Base-by-base conservation (phyloP, 1,139 yeast genomes). In the Saccharomyces hybrid region DNA sequence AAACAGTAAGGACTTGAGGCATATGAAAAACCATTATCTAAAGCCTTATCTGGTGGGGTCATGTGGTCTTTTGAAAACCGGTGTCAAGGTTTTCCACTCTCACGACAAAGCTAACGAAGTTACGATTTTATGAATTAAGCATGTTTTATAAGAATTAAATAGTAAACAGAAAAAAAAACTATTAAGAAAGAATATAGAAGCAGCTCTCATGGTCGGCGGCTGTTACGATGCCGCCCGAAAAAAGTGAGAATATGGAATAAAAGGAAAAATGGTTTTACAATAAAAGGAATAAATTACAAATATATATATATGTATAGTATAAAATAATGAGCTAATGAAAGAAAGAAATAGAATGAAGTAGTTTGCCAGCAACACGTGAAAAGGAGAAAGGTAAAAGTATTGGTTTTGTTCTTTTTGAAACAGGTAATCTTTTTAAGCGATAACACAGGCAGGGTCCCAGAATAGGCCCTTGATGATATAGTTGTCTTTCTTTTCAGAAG, bases 401-500 rank as follows among this genome's bases (percentile, higher is more conserved):
- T 38, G 11, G 5, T 38, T 38, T 16, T 5, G 11, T 16, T 16
- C 2, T 38, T 38, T 16, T 6, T 19, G 23, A 3, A 3, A 19
- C 23, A 19, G 6, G 16, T 8, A 9, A 25, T 4, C 1, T 9
- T 19, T 5, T 38, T 57, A 66, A 42, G 63, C 65, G 31, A 66
- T 63, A 31, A 66, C 66, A 54, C 70, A 66, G 46, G 60, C 65
- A 48, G 68, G 68, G 46, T 59, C 62, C 62, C 66, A 63, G 55
- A 56, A 62, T 29, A 57, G 53, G 14, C 69, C 69, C 47, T 57
- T 57, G 47, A 62, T 56, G 53, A 62, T 60, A 57, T 63, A 66
- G 58, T 66, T 65, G 56, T 66, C 70, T 51, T 64, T 66, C 62
- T 65, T 65, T 52, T 66, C 70, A 38, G 68, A 56, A 19, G 64